These are phyloP conservation scores for Pythium plurisporium DNA, from an alignment of 352 stramenopile genomes.

Conservation along the genomic window DNA sequence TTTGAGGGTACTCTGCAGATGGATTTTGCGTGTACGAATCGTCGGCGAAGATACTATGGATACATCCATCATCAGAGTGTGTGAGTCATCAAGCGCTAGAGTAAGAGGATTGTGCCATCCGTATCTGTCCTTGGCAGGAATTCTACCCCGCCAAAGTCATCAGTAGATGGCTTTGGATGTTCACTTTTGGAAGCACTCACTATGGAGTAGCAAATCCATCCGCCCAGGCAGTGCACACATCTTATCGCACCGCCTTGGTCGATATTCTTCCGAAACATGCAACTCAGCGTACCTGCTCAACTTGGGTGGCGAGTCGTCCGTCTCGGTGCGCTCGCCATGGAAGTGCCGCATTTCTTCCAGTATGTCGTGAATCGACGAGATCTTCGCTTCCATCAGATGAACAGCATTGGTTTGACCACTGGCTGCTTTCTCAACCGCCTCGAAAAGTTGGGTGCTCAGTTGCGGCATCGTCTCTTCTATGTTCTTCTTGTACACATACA, in stretches of 20 bases:
- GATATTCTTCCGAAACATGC: background rate
- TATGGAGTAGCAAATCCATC: background rate
- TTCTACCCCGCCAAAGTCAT: conserved; percentile 87
- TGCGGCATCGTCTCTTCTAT: conserved; percentile 13
- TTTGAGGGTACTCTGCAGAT: conserved; percentile 25
- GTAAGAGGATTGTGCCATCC: conserved; percentile 51
- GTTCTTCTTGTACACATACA: conserved; percentile 19
- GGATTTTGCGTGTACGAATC: too few relatives aligned
- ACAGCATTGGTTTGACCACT: conserved; percentile 25
- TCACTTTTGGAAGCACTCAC: conserved; percentile 21
- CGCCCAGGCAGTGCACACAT: background rate
- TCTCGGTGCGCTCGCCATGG: conserved; percentile 44
- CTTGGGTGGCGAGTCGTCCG: conserved; percentile 49
- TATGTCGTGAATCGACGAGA: conserved; percentile 55
- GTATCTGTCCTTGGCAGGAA: conserved; percentile 88
- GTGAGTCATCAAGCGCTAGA: background rate
- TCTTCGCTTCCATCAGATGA: conserved; percentile 47
- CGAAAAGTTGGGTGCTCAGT: conserved; percentile 1
- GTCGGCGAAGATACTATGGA: conserved; percentile 25
- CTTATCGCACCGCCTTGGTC: background rate
- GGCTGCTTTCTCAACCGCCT: conserved; percentile 34
- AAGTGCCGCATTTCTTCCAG: conserved; percentile 51
- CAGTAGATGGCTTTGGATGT: conserved; percentile 56
- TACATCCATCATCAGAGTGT: background rate
- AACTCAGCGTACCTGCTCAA: conserved; percentile 36